A percentile compares a stretch with the other conserved stretches of the same genome.
Conservation (phyloP, 192 early-diverging fungal genomes). For the Coemansia sp. region DNA sequence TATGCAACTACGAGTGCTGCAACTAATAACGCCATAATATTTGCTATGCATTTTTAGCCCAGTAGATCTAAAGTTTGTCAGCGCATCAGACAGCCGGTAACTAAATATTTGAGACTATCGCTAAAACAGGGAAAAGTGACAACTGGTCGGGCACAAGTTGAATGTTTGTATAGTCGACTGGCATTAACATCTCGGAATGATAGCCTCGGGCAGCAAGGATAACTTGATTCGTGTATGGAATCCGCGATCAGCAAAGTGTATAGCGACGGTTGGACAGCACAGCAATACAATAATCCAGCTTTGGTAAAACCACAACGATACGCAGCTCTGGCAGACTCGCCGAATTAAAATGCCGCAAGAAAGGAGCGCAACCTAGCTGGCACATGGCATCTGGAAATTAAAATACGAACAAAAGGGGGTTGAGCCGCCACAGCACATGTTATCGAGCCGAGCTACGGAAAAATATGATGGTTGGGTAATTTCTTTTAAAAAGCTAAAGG, state of each 20-base stretch:
- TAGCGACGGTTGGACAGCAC: conserved; percentile 89
- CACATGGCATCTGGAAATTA: no score
- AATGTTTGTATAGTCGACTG: conserved; percentile 96
- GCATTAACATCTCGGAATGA: conserved; percentile 90
- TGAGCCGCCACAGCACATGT: no score
- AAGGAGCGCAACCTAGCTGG: no score
- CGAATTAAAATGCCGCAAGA: no score
- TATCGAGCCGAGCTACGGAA: no score
- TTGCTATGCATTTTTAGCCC: conserved; percentile 80
- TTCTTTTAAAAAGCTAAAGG: no score
- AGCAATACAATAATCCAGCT: conserved; percentile 89
- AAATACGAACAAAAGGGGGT: no score
- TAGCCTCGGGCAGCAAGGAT: conserved; percentile 94
- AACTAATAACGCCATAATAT: neutral
- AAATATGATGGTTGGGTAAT: no score
- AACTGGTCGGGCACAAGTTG: conserved; percentile 88
- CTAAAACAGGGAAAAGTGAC: conserved; percentile 73
- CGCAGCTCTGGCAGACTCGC: no score
- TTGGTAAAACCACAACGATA: conserved; percentile 90
- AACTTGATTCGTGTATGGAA: conserved; percentile 97
- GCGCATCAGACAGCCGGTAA: conserved; percentile 88
- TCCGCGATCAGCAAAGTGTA: conserved; percentile 80
- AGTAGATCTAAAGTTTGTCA: conserved; percentile 91
- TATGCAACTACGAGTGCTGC: neutral
- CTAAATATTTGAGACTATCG: conserved; percentile 97